A percentile compares a stretch with the other conserved stretches of the same genome.
Conservation (phyloP, 1,139 yeast genomes). For the Geotrichum reessii region DNA sequence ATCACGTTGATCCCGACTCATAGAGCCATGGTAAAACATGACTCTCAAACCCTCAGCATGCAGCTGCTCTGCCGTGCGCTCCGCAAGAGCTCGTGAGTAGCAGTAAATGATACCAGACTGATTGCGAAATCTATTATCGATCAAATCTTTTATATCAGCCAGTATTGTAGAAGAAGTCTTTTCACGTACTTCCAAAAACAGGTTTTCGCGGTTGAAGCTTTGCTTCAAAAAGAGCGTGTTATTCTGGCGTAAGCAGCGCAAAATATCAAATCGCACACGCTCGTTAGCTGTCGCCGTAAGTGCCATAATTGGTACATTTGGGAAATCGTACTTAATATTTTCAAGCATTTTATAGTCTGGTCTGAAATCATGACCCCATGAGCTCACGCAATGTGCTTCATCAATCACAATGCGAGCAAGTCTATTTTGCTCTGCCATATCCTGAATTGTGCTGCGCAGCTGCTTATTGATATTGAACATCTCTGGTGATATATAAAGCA, state of each 20-base stretch:
- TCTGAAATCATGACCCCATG: constrained; percentile 99
- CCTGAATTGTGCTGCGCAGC: constrained; percentile 56
- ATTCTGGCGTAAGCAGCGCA: constrained; percentile 33
- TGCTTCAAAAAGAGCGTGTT: constrained; percentile 51
- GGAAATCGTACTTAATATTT: constrained; percentile 64
- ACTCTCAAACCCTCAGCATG: constrained; percentile 56
- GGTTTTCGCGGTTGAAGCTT: constrained; percentile 84
- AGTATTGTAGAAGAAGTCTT: constrained; percentile 50
- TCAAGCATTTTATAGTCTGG: constrained; percentile 88
- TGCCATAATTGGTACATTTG: constrained; percentile 88
- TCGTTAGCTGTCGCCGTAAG: constrained; percentile 96
- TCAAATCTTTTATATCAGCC: constrained; percentile 54
- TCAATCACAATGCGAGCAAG: constrained; percentile 90
- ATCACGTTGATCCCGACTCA: constrained; percentile 70
- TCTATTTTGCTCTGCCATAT: constrained; percentile 48
- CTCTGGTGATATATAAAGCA: constrained; percentile 91
- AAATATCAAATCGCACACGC: constrained; percentile 78
- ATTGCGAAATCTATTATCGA: constrained; percentile 47
- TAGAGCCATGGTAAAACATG: constrained; percentile 88
- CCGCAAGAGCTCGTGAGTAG: constrained; percentile 85
- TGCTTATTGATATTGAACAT: constrained; percentile 77
- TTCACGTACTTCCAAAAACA: constrained; percentile 68
- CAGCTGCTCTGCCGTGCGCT: constrained; percentile 64
- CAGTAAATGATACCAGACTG: constrained; percentile 90
- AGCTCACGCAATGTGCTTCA: constrained; percentile 97